phyloP scores from a whole-genome alignment of 2,329 filamentous ascomycete species.

The Pseudocercospora musae region DNA sequence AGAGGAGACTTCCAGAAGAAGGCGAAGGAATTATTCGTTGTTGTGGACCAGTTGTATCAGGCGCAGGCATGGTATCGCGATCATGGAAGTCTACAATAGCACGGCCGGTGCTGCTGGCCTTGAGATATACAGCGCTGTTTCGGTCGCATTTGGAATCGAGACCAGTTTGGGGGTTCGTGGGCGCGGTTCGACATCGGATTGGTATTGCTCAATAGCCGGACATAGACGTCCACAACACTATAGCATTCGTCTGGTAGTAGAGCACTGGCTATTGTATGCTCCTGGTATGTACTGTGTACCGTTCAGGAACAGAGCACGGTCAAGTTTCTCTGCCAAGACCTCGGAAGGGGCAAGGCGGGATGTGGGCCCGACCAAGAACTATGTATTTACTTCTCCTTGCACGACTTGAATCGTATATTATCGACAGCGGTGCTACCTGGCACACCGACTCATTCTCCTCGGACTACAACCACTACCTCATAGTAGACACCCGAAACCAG shows the following conservation, averaged over 20 bases:
- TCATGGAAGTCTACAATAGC: not conserved
- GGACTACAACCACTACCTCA: no score
- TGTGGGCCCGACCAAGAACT: not conserved
- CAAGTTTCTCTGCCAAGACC: not conserved
- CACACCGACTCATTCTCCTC: no score
- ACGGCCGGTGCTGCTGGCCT: not conserved
- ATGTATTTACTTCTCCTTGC: not conserved
- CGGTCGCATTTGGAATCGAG: not conserved
- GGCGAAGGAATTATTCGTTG: slow-evolving; percentile 9
- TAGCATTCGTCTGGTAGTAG: not conserved
- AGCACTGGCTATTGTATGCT: not conserved
- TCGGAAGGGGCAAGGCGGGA: no score
- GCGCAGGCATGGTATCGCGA: not conserved
- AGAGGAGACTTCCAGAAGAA: slow-evolving; percentile 11
- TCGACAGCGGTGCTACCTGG: no score
- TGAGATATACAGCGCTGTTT: no score
- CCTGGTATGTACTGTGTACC: not conserved
- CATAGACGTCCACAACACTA: no score
- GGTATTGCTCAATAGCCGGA: no score
- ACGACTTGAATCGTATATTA: not conserved
- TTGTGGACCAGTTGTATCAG: slow-evolving; percentile 3
- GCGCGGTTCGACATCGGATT: not conserved
- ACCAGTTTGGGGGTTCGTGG: not conserved
- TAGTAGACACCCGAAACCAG: no score
- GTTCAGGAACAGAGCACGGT: not conserved